A percentile compares a stretch with the other conserved stretches of the same genome.
phyloP scores from a whole-genome alignment of 2,329 filamentous ascomycete genomes.

The Aspergillus fructus region DNA sequence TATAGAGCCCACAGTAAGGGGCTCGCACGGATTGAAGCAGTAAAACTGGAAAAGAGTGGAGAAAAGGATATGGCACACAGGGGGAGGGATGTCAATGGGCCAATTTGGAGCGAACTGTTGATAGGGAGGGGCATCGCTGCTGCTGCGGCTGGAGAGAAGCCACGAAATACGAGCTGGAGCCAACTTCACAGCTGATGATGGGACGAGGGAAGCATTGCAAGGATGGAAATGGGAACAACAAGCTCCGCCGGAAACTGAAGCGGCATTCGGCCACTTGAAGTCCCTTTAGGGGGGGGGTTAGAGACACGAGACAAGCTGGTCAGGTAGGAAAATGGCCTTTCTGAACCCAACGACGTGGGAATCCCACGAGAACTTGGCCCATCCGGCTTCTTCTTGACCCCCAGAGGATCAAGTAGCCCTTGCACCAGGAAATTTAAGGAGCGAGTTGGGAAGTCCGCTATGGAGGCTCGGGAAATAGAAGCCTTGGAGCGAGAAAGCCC shows the following conservation, averaged over 20 bases:
- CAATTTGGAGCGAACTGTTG: not conserved
- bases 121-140: constrained; percentile 4
- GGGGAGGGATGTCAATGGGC: constrained; percentile 2
- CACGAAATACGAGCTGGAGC: constrained; percentile 2
- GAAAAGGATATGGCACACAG: constrained; percentile 5
- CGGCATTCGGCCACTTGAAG: too few species aligned
- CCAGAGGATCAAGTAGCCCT: not conserved
- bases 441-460: not conserved
- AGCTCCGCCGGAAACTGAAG: not conserved
- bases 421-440: not conserved
- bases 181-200: not conserved
- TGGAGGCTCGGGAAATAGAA: not conserved
- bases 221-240: not conserved
- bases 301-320: too few species aligned
- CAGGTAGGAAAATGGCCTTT: not conserved
- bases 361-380: not conserved
- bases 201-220: not conserved
- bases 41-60: constrained; percentile 8
- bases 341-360: not conserved
- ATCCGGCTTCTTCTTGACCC: not conserved
- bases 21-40: constrained; percentile 9
- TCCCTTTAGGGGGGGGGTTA: too few species aligned
- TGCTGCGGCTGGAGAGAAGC: constrained; percentile 4
- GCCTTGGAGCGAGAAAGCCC: not conserved
- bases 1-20: constrained; percentile 9